Base-by-base conservation (phyloP, 2,329 filamentous ascomycete genomes). In the Pseudocercospora macadamiae region DNA sequence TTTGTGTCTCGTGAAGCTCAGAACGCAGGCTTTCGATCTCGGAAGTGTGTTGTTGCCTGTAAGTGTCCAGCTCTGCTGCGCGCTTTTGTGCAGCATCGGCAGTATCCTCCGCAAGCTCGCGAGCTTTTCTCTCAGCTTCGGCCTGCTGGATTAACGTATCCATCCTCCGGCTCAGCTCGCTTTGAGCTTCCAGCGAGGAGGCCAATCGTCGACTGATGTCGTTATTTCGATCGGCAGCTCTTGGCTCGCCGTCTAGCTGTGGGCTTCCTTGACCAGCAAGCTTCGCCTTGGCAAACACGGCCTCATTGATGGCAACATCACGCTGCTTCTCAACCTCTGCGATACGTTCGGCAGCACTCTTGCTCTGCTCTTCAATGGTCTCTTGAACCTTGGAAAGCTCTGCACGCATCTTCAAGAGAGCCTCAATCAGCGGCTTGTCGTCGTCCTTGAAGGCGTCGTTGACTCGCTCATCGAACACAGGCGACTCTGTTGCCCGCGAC, bases 251-350 rank as follows among this genome's bases (percentile, higher is more conserved):
- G 81, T 56, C 88, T 77, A 37, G 85, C 83, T 69, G 81, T 82
- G 69, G 52, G 64, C 65, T 45, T 34, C 84, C 87, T 63, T 92
- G 89, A 6, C 92, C 93, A 26, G 93, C 93, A 52, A 97, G 80
- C 72, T 91, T 97, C 2, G 96, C 92, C 72, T 96, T 96, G 30
- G 93, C 91, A 75, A 97, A 97, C 0, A 95, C 89, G 1, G 95
- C 95, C 77, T 99, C 96, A 68, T 89, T 90, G 54, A 99, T 88
- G n/a, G 95, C 95, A 37, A 89, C 87, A 75, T 99, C 95, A 51
- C 96, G 85, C 77, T 99, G 95, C 72, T 90, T 93, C 73, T 99
- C 95, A 1, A 96, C 89, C 72, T 97, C 93, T 1, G 93, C 93
- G 62, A 99, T 93, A 62, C 93, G 87, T 73, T 89, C 93, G 0